Evolutionary conservation across 164 flowering plant species (phyloP), one percentile per base, ranked within the genome.

Genomic region (Dillenia turbinata): DNA sequence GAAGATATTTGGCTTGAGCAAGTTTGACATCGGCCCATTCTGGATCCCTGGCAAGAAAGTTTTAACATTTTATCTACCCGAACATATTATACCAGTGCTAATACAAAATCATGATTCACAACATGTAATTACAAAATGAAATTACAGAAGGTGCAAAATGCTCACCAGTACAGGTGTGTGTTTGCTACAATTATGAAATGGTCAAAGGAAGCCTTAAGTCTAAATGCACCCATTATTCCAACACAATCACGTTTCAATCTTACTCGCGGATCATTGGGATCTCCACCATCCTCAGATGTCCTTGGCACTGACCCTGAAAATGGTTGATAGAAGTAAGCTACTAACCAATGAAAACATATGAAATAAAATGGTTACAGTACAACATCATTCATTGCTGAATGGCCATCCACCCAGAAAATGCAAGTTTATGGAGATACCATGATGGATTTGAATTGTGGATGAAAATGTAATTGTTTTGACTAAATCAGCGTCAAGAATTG

Each of bases 161-260:
- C 67, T 60, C 85, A 90, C 98, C 98, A 94, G 51, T 94, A 94
- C 51, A 94, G 53, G 64, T 94, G 97, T n/a, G 98, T 94, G 75
- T 89, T 94, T 24, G 90, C 95, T 63, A 94, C 71, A 65, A 94
- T 82, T 62, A 94, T 74, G 50, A 82, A 57, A 65, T 84, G 89
- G 52, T 69, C 65, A 45, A 75, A 73, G 62, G 80, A 78, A 54
- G 71, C 79, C 52, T 76, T 80, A 44, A 94, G 82, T 68, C 71
- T 82, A 69, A 94, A 94, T 58, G 92, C 93, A 54, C 85, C 95
- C 89, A 94, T 75, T 44, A 86, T 80, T 52, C 93, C 98, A 55
- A 94, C 98, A 75, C 96, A 90, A 56, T 94, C 98, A 52, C 97
- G 97, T 71, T 87, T 94, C 63, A 94, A 64, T 75, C 98, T 81